Base-by-base conservation (phyloP, 78 protist species). In the Salpingoeca rosetta region DNA sequence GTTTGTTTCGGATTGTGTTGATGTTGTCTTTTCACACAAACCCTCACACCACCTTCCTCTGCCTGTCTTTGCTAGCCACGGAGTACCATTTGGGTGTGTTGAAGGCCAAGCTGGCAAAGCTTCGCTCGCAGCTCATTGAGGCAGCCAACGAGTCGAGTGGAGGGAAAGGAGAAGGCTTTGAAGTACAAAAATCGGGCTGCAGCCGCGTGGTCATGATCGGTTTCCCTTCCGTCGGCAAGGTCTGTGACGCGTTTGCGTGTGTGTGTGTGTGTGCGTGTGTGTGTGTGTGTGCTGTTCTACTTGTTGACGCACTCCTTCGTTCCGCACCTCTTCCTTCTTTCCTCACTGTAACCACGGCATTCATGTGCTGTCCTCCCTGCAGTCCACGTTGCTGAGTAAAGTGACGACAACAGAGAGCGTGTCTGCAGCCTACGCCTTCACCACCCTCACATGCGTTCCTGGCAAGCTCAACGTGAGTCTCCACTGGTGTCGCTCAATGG, bases 181-280 rank as follows among this genome's bases (percentile, higher is more conserved):
- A 95, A 72, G 99, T 95, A 83, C 84, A 91, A 44, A 90, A 94
- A 90, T 75, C 96, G 73, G 92, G 96, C 44, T 94, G 93, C 57
- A 95, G 95, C 27, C 94, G 98, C 72, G 82, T 95, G 25, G 96
- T 95, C 12, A 35, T 95, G 87, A 91, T 96, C 44, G 98, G 99
- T 24, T 98, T 98, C 89, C 99, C 99, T 0, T 96, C 98, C 0
- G 99, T 99, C 22, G 99, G 99, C 74, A 99, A 99, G 89, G 57
- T 82, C 7, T 82, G 44, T 78, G 10, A 39, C 31, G 44, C 31
- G 44, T 78, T 11, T 24, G 82, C 31, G 39, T 40, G 65, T 82
- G 85, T n/a, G 25, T 82, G 74, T 82, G 85, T 44, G 3, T 82
- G 84, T 81, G 84, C 26, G 45, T 44, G 22, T 44, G 57, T 81